phyloP scores from a whole-genome alignment of 129 eudicot genomes.

The Heracleum sosnowskyi region DNA sequence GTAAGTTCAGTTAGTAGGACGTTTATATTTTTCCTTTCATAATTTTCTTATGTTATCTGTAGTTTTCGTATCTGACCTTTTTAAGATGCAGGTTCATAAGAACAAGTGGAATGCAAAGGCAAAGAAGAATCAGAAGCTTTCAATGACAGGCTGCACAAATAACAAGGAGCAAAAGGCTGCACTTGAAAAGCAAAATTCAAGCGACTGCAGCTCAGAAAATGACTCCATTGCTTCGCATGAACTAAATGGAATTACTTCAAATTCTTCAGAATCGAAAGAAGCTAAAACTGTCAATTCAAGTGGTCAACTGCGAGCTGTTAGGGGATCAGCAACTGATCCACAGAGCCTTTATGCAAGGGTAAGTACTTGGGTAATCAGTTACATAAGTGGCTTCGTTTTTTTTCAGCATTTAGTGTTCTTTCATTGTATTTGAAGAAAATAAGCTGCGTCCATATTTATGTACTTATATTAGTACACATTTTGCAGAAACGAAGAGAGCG shows the following conservation, averaged over 20 bases:
- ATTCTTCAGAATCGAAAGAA: slow-evolving; percentile 22
- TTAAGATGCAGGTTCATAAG: slow-evolving; percentile 28
- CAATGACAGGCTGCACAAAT: neutral
- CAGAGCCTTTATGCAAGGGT: slow-evolving; percentile 85
- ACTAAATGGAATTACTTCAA: neutral
- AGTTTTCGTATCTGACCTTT: neutral
- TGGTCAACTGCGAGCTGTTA: slow-evolving; percentile 40
- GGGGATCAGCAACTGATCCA: slow-evolving; percentile 68
- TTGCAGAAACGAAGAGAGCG: slow-evolving; percentile 68
- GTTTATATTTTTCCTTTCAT: neutral
- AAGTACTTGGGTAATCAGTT: neutral
- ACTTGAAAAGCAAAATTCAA: slow-evolving; percentile 21
- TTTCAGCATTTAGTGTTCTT: neutral
- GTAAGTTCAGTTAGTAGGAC: slow-evolving; percentile 24
- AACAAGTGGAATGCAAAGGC: slow-evolving; percentile 39
- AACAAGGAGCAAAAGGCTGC: slow-evolving; percentile 24
- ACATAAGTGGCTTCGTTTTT: neutral
- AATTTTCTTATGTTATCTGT: neutral
- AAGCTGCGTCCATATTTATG: slow-evolving; percentile 1
- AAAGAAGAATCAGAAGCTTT: slow-evolving; percentile 29
- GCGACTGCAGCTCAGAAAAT: slow-evolving; percentile 41
- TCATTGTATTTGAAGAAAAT: no score
- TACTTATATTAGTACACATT: neutral
- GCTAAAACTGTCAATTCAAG: slow-evolving; percentile 18
- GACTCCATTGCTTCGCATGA: slow-evolving; percentile 45